phyloP scores from a whole-genome alignment of 805 yeast species.

The Tetrapisispora namnaoensis region DNA sequence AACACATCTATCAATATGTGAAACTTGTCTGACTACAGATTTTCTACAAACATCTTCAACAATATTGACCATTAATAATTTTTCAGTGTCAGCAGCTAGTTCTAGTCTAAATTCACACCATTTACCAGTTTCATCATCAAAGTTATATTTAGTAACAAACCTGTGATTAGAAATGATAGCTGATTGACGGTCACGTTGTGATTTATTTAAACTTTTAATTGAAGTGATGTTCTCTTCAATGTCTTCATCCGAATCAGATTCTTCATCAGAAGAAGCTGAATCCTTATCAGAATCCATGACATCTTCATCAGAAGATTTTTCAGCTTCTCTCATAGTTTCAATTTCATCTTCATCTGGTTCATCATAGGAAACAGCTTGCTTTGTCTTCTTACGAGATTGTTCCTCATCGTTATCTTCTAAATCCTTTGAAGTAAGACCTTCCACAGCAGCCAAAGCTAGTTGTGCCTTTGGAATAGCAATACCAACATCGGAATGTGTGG shows the following conservation, averaged over 20 bases:
- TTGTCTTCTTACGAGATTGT: slow-evolving; percentile 48
- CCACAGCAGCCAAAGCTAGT: slow-evolving; percentile 34
- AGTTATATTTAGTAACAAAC: slow-evolving; percentile 70
- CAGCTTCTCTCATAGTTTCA: slow-evolving; percentile 80
- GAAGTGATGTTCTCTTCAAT: slow-evolving; percentile 22
- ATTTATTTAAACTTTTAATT: slow-evolving; percentile 35
- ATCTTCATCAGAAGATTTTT: slow-evolving; percentile 66
- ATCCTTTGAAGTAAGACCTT: slow-evolving; percentile 25
- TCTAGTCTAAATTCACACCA: slow-evolving; percentile 91
- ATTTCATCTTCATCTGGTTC: slow-evolving; percentile 93
- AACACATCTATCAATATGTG: slow-evolving; percentile 85
- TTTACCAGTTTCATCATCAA: slow-evolving; percentile 77
- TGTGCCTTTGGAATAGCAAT: slow-evolving; percentile 56
- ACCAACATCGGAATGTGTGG: slow-evolving; percentile 53
- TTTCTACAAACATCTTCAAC: slow-evolving; percentile 84
- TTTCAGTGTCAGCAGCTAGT: slow-evolving; percentile 76
- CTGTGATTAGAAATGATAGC: slow-evolving; percentile 67
- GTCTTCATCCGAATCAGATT: slow-evolving; percentile 31
- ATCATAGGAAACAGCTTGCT: slow-evolving; percentile 86
- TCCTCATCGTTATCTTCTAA: slow-evolving; percentile 47
- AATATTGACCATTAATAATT: slow-evolving; percentile 92
- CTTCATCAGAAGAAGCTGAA: slow-evolving; percentile 37
- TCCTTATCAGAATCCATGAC: slow-evolving; percentile 34
- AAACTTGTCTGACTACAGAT: slow-evolving; percentile 87
- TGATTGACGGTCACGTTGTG: slow-evolving; percentile 76